phyloP scores from a whole-genome alignment of 257 asterid species.

The Echites panduratus region DNA sequence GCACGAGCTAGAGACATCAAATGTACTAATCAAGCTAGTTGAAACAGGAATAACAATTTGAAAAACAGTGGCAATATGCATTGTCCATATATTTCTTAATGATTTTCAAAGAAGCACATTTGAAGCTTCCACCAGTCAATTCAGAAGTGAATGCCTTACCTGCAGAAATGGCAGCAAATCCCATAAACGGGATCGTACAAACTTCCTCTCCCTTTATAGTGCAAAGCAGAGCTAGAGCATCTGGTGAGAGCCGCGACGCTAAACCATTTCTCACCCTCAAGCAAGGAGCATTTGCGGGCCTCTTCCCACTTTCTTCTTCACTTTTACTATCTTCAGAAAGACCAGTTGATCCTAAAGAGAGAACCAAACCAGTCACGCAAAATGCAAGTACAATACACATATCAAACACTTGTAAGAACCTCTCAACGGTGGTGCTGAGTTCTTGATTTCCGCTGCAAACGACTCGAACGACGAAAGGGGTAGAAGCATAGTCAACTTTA shows the following conservation, averaged over 20 bases:
- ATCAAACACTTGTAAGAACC: slow-evolving; percentile 11
- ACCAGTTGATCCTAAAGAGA: slow-evolving; percentile 20
- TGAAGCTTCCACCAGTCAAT: neutral
- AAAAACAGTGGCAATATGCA: neutral
- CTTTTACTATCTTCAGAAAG: slow-evolving; percentile 22
- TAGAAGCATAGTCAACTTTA: slow-evolving; percentile 36
- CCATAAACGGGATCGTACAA: slow-evolving; percentile 67
- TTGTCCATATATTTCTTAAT: neutral
- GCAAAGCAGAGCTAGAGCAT: slow-evolving; percentile 53
- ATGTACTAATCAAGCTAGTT: neutral
- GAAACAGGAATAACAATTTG: neutral
- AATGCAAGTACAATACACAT: neutral
- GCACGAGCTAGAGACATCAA: neutral
- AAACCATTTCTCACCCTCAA: slow-evolving; percentile 24
- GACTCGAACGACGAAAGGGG: slow-evolving; percentile 58
- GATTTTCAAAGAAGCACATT: neutral
- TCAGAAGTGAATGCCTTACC: slow-evolving; percentile 27
- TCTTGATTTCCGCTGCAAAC: slow-evolving; percentile 38
- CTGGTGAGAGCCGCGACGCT: slow-evolving; percentile 27
- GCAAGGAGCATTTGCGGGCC: slow-evolving; percentile 25
- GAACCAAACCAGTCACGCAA: neutral
- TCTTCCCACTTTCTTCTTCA: slow-evolving; percentile 27
- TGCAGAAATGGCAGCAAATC: slow-evolving; percentile 88
- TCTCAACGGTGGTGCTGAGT: slow-evolving; percentile 14
- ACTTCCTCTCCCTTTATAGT: slow-evolving; percentile 59